Percentiles rank a stretch among this genome's conserved stretches.
phyloP scores from a whole-genome alignment of 23 red algal genomes.

The Chondrus crispus region DNA sequence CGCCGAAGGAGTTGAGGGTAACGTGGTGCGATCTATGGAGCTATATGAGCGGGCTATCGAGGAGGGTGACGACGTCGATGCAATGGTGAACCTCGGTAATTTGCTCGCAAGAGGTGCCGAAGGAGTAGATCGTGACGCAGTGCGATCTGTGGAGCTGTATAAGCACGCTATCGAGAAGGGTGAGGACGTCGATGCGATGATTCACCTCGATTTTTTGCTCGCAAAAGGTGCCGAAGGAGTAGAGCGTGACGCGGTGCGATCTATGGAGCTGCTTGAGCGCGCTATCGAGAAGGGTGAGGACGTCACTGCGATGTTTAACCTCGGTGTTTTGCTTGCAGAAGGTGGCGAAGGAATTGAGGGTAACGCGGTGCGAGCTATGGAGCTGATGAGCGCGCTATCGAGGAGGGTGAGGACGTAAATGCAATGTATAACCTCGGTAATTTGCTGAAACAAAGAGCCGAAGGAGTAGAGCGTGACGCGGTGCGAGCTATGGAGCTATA shows the following conservation, averaged over 20 bases:
- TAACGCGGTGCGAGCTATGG: not conserved
- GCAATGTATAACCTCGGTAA: not conserved
- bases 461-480: not conserved
- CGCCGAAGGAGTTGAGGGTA: not conserved
- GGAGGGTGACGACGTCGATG: not conserved
- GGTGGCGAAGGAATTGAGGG: slow-evolving; percentile 7
- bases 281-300: not conserved
- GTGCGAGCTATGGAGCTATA: not conserved
- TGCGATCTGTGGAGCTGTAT: not conserved
- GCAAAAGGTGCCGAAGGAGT: slow-evolving; percentile 5
- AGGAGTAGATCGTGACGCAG: not conserved
- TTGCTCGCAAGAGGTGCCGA: not conserved
- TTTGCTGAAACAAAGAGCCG: not conserved
- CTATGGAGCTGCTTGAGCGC: not conserved
- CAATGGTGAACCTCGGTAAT: not conserved
- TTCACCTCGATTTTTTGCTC: slow-evolving; percentile 3
- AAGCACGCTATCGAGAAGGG: slow-evolving; percentile 3
- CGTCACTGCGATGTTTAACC: not conserved
- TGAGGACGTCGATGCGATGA: not conserved
- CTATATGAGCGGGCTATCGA: not conserved
- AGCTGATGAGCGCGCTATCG: not conserved
- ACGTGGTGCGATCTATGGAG: not conserved
- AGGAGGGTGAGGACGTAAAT: not conserved
- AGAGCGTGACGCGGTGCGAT: not conserved
- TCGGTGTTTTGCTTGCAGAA: not conserved